Conservation (phyloP, 1,284 basidiomycete genomes). For the Ceratobasidium sp. region DNA sequence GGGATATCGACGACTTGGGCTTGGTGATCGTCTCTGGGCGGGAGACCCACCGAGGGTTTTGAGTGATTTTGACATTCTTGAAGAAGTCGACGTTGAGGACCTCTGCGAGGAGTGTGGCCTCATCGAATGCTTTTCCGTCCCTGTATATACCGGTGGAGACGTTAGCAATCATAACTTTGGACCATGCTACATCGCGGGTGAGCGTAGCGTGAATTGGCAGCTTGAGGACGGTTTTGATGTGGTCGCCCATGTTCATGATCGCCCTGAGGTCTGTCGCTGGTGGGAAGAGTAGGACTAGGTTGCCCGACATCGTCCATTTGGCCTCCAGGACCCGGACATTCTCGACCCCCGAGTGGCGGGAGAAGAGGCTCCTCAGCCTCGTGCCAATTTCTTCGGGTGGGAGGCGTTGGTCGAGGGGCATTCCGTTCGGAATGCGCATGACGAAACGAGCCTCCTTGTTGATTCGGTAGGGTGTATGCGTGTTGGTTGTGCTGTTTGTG, state of each 20-base stretch:
- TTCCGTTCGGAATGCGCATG: neutral
- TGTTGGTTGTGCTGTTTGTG: too few relatives aligned
- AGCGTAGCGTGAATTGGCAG: neutral
- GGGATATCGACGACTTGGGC: neutral
- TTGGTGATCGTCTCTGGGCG: neutral
- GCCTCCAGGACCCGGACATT: neutral
- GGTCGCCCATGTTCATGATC: neutral
- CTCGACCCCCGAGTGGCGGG: neutral
- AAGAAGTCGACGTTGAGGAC: neutral
- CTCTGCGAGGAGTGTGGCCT: neutral
- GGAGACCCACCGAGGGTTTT: neutral
- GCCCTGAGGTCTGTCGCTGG: neutral
- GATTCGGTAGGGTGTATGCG: too few relatives aligned
- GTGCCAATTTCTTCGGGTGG: neutral
- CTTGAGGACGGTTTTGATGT: neutral
- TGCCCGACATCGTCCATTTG: neutral
- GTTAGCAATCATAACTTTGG: neutral
- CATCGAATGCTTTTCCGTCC: neutral
- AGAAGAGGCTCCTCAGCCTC: neutral
- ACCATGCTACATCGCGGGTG: conserved; percentile 1
- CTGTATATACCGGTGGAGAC: neutral
- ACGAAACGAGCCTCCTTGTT: neutral
- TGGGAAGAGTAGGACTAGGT: conserved; percentile 6
- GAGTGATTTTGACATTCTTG: neutral
- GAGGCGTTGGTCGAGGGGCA: neutral